These are phyloP conservation scores for Leishmania lainsoni DNA, from an alignment of 208 protist species.

Conservation along the genomic window DNA sequence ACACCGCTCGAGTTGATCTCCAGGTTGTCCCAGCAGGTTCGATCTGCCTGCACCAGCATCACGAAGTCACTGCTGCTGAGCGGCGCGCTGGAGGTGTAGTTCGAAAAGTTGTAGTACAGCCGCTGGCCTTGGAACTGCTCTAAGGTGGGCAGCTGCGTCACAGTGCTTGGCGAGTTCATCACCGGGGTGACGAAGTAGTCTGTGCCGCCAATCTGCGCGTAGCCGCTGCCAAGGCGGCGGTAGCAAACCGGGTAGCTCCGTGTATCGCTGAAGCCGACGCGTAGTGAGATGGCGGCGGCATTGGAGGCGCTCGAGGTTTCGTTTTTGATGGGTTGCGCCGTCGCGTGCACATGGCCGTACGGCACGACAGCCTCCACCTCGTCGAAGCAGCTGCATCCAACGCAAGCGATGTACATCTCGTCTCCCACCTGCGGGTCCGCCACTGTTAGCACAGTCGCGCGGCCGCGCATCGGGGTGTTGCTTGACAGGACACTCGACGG, in stretches of 20 bases:
- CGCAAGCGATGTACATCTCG: slow-evolving; percentile 65
- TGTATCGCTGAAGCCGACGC: slow-evolving; percentile 65
- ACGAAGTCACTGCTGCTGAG: slow-evolving; percentile 43
- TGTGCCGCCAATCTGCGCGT: slow-evolving; percentile 52
- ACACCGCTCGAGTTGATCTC: slow-evolving; percentile 32
- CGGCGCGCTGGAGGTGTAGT: slow-evolving; percentile 36
- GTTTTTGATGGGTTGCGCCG: neutral
- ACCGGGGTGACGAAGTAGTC: slow-evolving; percentile 38
- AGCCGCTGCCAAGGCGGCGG: slow-evolving; percentile 75
- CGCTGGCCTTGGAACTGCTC: slow-evolving; percentile 80
- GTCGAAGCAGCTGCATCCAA: slow-evolving; percentile 77
- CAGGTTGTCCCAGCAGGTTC: slow-evolving; percentile 77
- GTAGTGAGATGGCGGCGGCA: slow-evolving; percentile 39
- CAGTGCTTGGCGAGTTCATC: slow-evolving; percentile 45
- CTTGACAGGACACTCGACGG: slow-evolving; percentile 54
- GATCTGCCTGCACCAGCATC: slow-evolving; percentile 67
- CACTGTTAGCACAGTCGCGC: slow-evolving; percentile 69
- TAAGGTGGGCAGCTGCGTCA: slow-evolving; percentile 38
- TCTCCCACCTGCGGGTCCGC: slow-evolving; percentile 44
- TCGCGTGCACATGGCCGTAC: slow-evolving; percentile 60
- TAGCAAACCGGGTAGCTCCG: slow-evolving; percentile 78
- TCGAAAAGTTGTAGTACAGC: slow-evolving; percentile 56
- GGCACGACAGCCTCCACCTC: slow-evolving; percentile 44
- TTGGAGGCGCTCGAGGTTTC: slow-evolving; percentile 2
- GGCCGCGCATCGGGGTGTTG: slow-evolving; percentile 86